phyloP scores from a whole-genome alignment of 371 early-diverging fungal genomes.

The Phascolomyces articulosus region DNA sequence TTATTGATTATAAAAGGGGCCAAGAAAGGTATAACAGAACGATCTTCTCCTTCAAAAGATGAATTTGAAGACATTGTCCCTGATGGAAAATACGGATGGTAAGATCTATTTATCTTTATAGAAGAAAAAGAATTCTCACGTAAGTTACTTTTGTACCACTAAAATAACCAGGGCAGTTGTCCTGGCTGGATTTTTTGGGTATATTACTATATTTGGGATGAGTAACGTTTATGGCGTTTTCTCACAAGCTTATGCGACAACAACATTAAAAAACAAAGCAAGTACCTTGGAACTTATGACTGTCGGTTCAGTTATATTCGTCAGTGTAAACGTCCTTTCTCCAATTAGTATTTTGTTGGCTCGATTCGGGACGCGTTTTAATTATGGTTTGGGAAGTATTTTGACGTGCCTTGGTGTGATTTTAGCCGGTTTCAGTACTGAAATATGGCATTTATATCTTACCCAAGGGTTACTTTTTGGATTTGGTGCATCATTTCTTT shows the following conservation, averaged over 20 bases:
- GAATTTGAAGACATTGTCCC: too few species aligned
- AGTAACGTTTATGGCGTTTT: slow-evolving; percentile 47
- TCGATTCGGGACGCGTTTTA: slow-evolving; percentile 41
- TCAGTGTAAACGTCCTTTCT: slow-evolving; percentile 44
- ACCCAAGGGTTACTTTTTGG: slow-evolving; percentile 59
- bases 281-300: slow-evolving; percentile 49
- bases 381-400: slow-evolving; percentile 42
- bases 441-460: slow-evolving; percentile 61
- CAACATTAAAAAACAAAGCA: slow-evolving; percentile 35
- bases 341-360: slow-evolving; percentile 47
- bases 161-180: slow-evolving; percentile 32
- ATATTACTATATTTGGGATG: slow-evolving; percentile 42
- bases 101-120: too few species aligned
- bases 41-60: too few species aligned
- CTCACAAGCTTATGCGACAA: slow-evolving; percentile 33
- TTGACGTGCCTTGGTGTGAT: slow-evolving; percentile 52
- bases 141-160: too few species aligned
- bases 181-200: slow-evolving; percentile 30
- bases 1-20: too few species aligned
- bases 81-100: too few species aligned
- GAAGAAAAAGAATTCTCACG: too few species aligned
- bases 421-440: slow-evolving; percentile 45
- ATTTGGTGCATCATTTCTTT: slow-evolving; percentile 36
- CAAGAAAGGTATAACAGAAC: too few species aligned
- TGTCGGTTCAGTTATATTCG: slow-evolving; percentile 46